These are phyloP conservation scores for Rhizophagus sp. DNA, from an alignment of 192 early-diverging fungal genomes.

Conservation along the genomic window DNA sequence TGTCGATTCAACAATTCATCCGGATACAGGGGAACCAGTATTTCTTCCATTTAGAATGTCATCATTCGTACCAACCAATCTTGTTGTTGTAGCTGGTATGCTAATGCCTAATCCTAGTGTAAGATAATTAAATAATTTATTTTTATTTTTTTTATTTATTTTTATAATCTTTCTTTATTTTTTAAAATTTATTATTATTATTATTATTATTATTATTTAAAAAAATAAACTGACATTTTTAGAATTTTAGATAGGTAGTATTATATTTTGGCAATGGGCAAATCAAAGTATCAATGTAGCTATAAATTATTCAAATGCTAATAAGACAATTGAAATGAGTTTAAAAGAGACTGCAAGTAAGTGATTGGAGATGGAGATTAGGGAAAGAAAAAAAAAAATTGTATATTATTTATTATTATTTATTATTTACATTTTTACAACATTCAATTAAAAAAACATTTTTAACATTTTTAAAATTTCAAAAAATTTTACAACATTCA, in stretches of 20 bases:
- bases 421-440: neutral
- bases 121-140: slow-evolving; percentile 27
- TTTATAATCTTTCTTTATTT: neutral
- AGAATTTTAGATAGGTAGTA: slow-evolving; percentile 45
- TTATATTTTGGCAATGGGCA: slow-evolving; percentile 79
- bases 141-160: too few relatives aligned
- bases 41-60: slow-evolving; percentile 84
- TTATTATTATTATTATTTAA: neutral
- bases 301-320: slow-evolving; percentile 82
- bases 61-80: slow-evolving; percentile 82
- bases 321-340: slow-evolving; percentile 78
- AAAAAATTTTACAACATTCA: too few relatives aligned
- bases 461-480: neutral
- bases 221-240: neutral
- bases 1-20: slow-evolving; percentile 77
- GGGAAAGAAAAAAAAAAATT: too few relatives aligned
- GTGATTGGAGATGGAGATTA: neutral
- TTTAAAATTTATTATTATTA: too few relatives aligned
- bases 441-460: neutral
- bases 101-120: slow-evolving; percentile 78
- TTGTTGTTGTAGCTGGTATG: slow-evolving; percentile 82
- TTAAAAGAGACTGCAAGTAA: slow-evolving; percentile 71
- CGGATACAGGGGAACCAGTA: slow-evolving; percentile 78
- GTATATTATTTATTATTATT: neutral
- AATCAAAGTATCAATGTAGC: slow-evolving; percentile 86